phyloP scores from a whole-genome alignment of 75 land plant species.

The Selaginella moellendorffii region DNA sequence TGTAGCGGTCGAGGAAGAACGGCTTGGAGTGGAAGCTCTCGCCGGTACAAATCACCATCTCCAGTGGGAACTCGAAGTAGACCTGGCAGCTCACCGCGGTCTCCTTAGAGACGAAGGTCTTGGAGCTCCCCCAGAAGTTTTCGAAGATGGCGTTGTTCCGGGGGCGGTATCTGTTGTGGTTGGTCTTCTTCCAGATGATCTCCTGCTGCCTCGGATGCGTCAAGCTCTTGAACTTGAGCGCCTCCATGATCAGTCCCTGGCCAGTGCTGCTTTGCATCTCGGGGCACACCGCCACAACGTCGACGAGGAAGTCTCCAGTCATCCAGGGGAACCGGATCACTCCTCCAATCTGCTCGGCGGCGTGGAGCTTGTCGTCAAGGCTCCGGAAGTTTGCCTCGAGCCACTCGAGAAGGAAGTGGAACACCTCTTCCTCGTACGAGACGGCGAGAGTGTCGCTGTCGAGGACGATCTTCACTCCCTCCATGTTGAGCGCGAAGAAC shows the following conservation, averaged over 20 bases:
- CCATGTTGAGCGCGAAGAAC: conserved; percentile 22
- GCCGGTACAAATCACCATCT: conserved; percentile 32
- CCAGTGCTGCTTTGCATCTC: conserved; percentile 21
- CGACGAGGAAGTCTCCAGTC: conserved; percentile 29
- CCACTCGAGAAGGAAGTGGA: conserved; percentile 24
- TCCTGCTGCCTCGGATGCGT: conserved; percentile 32
- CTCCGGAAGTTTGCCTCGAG: conserved; percentile 21
- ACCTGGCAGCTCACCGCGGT: conserved; percentile 23
- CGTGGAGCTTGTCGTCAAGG: conserved; percentile 9
- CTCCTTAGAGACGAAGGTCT: conserved; percentile 18
- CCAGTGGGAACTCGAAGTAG: conserved; percentile 32
- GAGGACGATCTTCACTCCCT: conserved; percentile 27
- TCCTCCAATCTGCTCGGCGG: conserved; percentile 14
- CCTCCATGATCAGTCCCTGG: conserved; percentile 31
- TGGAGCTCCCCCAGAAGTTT: conserved; percentile 32
- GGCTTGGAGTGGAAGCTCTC: conserved; percentile 27
- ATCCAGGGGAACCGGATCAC: conserved; percentile 34
- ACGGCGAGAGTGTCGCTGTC: conserved; percentile 26
- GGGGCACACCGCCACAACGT: conserved; percentile 18
- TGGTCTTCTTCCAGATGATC: conserved; percentile 26
- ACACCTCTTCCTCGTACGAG: conserved; percentile 30
- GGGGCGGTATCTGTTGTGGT: conserved; percentile 30
- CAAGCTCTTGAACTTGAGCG: conserved; percentile 26
- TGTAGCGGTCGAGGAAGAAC: conserved; percentile 22
- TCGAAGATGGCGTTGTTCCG: conserved; percentile 28